Conservation (phyloP, 2,329 filamentous ascomycete genomes). For the Penicillium sp. region DNA sequence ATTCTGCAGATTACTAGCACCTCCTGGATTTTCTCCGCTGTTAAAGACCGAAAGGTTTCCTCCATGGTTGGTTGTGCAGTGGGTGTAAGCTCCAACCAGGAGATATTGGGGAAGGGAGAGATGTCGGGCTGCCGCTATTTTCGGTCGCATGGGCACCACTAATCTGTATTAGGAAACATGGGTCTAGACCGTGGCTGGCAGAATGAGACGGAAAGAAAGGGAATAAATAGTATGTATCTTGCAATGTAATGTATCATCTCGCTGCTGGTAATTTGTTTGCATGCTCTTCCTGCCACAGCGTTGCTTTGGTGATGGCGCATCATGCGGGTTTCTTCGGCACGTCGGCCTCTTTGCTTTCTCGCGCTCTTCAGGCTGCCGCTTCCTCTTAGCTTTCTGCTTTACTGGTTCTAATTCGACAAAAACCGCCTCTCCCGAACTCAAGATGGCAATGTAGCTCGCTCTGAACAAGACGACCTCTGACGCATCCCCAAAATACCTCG, state of each 20-base stretch:
- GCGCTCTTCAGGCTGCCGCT: too few species aligned
- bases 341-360: too few species aligned
- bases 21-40: constrained; percentile 3
- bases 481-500: too few species aligned
- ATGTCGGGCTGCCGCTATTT: constrained; percentile 3
- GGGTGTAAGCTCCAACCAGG: background rate
- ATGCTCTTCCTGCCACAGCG: too few species aligned
- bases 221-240: background rate
- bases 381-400: too few species aligned
- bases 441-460: too few species aligned
- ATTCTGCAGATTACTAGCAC: constrained; percentile 2
- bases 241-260: background rate
- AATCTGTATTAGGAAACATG: constrained; percentile 7
- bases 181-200: constrained; percentile 5
- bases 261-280: too few species aligned
- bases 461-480: too few species aligned
- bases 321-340: background rate
- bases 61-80: constrained; percentile 3
- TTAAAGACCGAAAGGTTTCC: constrained; percentile 6
- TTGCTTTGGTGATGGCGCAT: too few species aligned
- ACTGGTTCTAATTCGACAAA: too few species aligned
- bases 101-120: background rate
- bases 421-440: too few species aligned
- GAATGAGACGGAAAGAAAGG: constrained; percentile 3
- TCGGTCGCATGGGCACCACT: background rate